These are phyloP conservation scores for Penicillium griseofulvum DNA, from an alignment of 2,329 filamentous ascomycete species.

Conservation along the genomic window DNA sequence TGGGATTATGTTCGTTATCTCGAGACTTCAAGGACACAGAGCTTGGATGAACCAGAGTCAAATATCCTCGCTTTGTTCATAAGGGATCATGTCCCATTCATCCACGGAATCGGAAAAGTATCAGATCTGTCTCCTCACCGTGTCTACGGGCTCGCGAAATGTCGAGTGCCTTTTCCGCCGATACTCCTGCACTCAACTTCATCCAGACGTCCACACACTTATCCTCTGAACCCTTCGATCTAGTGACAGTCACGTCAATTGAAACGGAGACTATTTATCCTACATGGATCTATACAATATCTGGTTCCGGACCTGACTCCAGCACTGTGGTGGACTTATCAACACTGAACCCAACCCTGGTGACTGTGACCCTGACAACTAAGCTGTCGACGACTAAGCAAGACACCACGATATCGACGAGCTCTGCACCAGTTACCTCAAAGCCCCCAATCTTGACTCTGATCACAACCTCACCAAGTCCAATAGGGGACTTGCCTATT, in stretches of 20 bases:
- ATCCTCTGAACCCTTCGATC: neutral
- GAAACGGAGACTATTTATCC: conserved; percentile 4
- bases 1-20: neutral
- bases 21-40: neutral
- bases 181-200: neutral
- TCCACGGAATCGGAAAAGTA: neutral
- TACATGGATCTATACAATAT: conserved; percentile 5
- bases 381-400: neutral
- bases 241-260: conserved; percentile 3
- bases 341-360: neutral
- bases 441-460: neutral
- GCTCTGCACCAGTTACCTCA: neutral
- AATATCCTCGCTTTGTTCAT: neutral
- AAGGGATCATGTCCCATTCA: conserved; percentile 7
- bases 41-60: neutral
- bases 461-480: neutral
- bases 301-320: neutral
- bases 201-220: neutral
- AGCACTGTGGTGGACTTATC: neutral
- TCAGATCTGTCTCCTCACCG: neutral
- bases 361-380: neutral
- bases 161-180: neutral
- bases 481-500: neutral
- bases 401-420: neutral
- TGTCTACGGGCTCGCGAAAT: conserved; percentile 3